Conservation (phyloP, 2,329 filamentous ascomycete species). For the Ascochyta viciae-villosae region DNA sequence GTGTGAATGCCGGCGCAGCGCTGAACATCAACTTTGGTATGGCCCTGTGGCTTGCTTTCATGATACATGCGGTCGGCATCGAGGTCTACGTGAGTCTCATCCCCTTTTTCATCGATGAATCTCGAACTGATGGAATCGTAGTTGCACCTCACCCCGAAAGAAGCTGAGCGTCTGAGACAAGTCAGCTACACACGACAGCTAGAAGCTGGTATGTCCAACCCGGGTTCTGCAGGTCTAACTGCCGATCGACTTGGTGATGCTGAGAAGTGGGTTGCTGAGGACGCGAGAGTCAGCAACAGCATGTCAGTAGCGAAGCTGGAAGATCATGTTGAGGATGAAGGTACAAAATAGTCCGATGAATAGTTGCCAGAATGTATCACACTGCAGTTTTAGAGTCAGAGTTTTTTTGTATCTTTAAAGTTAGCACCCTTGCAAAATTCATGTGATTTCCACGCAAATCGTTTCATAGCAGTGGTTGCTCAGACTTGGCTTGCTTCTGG, state of each 20-base stretch:
- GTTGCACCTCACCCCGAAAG: slow-evolving; percentile 34
- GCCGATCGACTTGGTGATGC: slow-evolving; percentile 39
- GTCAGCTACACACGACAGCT: slow-evolving; percentile 65
- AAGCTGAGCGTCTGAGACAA: slow-evolving; percentile 61
- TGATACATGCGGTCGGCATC: slow-evolving; percentile 55
- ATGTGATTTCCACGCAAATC: no score
- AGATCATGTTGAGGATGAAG: background rate
- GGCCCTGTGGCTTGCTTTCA: slow-evolving; percentile 61
- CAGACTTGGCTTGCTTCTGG: no score
- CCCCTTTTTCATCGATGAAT: no score
- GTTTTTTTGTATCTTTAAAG: background rate
- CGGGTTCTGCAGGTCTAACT: slow-evolving; percentile 43
- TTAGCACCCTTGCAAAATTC: no score
- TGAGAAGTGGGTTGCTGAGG: slow-evolving; percentile 26
- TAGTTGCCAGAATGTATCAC: background rate
- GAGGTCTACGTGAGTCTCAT: slow-evolving; percentile 52
- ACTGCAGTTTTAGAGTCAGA: background rate
- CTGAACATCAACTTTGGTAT: slow-evolving; percentile 60
- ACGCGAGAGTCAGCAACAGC: background rate
- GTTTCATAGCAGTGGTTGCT: no score
- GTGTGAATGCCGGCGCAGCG: slow-evolving; percentile 51
- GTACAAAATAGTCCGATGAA: background rate
- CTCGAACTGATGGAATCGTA: no score
- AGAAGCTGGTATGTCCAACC: slow-evolving; percentile 60
- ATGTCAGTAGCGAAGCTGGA: background rate